A percentile compares a stretch with the other conserved stretches of the same genome.
Conservation (phyloP, 2,329 filamentous ascomycete species). For the Exophiala xenobiotica region DNA sequence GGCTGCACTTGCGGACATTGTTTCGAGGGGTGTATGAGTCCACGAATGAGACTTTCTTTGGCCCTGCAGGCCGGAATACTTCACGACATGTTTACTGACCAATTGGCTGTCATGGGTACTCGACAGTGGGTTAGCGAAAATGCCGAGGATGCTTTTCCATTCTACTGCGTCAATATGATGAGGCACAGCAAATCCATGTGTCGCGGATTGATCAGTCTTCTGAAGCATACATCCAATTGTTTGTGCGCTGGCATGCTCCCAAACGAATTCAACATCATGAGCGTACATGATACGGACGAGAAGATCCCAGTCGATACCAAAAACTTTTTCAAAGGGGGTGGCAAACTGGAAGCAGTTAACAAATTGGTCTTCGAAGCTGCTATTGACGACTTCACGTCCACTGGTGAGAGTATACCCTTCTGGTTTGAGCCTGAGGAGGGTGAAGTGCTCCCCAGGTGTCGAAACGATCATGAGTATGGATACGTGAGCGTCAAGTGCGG, state of each 20-base stretch:
- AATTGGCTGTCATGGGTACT: background rate
- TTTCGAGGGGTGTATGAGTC: slow-evolving; percentile 39
- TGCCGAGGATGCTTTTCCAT: background rate
- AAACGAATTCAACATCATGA: background rate
- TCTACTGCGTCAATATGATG: background rate
- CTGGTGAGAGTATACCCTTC: background rate
- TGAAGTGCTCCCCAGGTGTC: slow-evolving; percentile 32
- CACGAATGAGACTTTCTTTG: slow-evolving; percentile 37
- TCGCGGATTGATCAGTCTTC: background rate
- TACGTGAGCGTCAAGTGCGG: slow-evolving; percentile 33
- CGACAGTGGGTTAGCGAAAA: too few species aligned
- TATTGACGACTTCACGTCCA: background rate
- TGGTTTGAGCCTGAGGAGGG: background rate
- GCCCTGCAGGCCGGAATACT: slow-evolving; percentile 24
- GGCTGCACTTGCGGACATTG: slow-evolving; percentile 43
- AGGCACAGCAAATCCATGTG: background rate
- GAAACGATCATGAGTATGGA: slow-evolving; percentile 40
- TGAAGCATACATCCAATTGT: background rate
- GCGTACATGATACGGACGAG: background rate
- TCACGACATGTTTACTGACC: background rate
- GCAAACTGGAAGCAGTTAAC: background rate
- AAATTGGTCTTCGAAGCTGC: background rate
- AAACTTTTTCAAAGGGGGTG: background rate
- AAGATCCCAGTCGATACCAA: background rate
- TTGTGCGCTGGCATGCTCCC: background rate